phyloP scores from a whole-genome alignment of 768 basidiomycete species.

The Pulveroboletus ravenelii region DNA sequence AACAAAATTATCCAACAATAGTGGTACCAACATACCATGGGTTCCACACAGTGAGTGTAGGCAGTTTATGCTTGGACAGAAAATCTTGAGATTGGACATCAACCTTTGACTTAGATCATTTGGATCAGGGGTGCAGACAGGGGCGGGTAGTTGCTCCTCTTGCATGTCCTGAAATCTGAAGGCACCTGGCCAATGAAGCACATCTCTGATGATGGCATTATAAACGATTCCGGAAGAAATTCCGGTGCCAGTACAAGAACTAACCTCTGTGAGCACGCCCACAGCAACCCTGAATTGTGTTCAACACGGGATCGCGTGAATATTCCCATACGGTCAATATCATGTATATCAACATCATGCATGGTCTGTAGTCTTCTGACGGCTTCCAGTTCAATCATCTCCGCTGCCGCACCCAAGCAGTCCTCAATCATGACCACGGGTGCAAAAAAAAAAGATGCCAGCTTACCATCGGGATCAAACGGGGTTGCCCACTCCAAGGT shows the following conservation, averaged over 20 bases:
- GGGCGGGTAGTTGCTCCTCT: constrained; percentile 1
- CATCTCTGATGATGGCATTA: constrained; percentile 30
- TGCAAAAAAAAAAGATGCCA: neutral
- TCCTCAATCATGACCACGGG: neutral
- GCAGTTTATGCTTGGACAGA: constrained; percentile 47
- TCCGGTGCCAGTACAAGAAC: neutral
- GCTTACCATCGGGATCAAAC: constrained; percentile 49
- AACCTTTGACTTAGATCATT: constrained; percentile 32
- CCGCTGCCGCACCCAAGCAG: constrained; percentile 30
- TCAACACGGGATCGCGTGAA: constrained; percentile 21
- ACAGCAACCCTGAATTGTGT: constrained; percentile 37
- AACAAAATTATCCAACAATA: neutral
- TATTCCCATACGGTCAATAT: constrained; percentile 36
- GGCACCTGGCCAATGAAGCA: constrained; percentile 35
- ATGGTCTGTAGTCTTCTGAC: constrained; percentile 34
- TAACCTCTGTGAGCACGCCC: constrained; percentile 42
- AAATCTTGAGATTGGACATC: constrained; percentile 29
- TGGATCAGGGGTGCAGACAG: constrained; percentile 11
- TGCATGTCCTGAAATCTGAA: neutral
- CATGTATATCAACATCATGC: constrained; percentile 27
- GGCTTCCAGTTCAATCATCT: constrained; percentile 46
- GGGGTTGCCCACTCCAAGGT: constrained; percentile 35
- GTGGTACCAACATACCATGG: constrained; percentile 29
- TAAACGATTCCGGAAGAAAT: neutral
- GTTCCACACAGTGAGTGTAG: constrained; percentile 36